Evolutionary conservation across 768 basidiomycete genomes (phyloP).

Genomic region (Stropharia rugosoannulata): DNA sequence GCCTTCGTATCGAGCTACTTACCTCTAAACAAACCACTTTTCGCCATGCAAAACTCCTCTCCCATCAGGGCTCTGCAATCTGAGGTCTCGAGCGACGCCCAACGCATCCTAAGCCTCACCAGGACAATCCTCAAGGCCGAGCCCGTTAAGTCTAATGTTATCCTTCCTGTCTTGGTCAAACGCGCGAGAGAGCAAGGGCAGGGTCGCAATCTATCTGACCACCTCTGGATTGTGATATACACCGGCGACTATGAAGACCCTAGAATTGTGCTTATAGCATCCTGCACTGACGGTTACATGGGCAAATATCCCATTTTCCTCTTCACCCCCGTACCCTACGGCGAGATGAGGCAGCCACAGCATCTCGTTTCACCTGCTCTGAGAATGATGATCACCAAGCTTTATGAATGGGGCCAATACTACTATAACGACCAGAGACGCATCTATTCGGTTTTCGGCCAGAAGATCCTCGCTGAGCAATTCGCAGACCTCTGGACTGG

Average conservation of each 20-base stretch:
- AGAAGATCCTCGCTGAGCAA: slow-evolving; percentile 39
- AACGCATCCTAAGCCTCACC: background rate
- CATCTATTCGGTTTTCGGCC: slow-evolving; percentile 68
- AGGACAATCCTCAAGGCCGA: slow-evolving; percentile 34
- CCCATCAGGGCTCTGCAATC: no score
- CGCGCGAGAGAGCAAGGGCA: slow-evolving; percentile 16
- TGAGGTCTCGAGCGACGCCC: no score
- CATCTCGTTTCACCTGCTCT: slow-evolving; percentile 21
- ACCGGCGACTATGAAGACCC: slow-evolving; percentile 4
- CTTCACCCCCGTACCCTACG: slow-evolving; percentile 41
- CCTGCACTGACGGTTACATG: slow-evolving; percentile 54
- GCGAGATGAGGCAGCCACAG: slow-evolving; percentile 33
- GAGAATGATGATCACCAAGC: slow-evolving; percentile 40
- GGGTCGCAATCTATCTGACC: slow-evolving; percentile 6
- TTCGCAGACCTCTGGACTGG: slow-evolving; percentile 52
- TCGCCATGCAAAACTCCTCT: no score
- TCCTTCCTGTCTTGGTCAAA: slow-evolving; percentile 38
- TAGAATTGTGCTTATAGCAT: slow-evolving; percentile 50
- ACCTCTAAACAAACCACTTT: no score
- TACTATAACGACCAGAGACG: slow-evolving; percentile 11
- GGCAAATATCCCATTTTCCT: slow-evolving; percentile 71
- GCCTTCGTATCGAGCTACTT: no score
- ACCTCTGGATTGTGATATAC: slow-evolving; percentile 35
- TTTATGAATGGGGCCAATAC: slow-evolving; percentile 35
- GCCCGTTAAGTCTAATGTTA: slow-evolving; percentile 38